phyloP scores from a whole-genome alignment of 345 rosid species.

The Eucalyptus caleyi region DNA sequence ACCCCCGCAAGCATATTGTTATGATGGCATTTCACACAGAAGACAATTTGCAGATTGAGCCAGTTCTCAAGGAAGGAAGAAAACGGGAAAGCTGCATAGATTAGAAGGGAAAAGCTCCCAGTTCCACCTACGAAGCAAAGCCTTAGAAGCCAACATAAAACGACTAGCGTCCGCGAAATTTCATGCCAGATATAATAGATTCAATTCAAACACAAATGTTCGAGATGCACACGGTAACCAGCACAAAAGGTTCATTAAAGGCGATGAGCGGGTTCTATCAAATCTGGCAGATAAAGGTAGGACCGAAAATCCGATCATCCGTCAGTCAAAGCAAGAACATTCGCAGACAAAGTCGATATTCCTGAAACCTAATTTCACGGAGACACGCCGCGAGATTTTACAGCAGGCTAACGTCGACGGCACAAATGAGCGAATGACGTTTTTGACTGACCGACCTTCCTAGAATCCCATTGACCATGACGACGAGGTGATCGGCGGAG shows the following conservation, averaged over 20 bases:
- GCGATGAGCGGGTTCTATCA: neutral
- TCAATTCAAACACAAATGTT: neutral
- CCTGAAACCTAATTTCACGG: neutral
- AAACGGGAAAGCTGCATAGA: neutral
- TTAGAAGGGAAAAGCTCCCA: neutral
- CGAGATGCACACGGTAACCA: neutral
- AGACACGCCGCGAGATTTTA: neutral
- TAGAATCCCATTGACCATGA: constrained; percentile 96
- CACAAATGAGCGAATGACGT: neutral
- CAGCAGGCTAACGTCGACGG: neutral
- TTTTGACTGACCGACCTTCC: constrained; percentile 44
- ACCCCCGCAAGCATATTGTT: neutral
- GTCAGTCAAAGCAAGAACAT: neutral
- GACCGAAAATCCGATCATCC: neutral
- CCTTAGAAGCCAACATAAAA: neutral
- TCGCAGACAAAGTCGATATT: neutral
- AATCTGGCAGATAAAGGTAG: neutral
- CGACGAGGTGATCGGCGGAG: constrained; percentile 86
- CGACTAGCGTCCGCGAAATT: neutral
- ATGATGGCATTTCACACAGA: neutral
- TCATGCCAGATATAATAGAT: neutral
- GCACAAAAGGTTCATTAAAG: neutral
- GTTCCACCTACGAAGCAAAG: neutral
- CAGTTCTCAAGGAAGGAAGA: neutral
- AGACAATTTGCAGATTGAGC: neutral